Base-by-base conservation (phyloP, 2,329 filamentous ascomycete genomes). In the Paramyrothecium roridum region DNA sequence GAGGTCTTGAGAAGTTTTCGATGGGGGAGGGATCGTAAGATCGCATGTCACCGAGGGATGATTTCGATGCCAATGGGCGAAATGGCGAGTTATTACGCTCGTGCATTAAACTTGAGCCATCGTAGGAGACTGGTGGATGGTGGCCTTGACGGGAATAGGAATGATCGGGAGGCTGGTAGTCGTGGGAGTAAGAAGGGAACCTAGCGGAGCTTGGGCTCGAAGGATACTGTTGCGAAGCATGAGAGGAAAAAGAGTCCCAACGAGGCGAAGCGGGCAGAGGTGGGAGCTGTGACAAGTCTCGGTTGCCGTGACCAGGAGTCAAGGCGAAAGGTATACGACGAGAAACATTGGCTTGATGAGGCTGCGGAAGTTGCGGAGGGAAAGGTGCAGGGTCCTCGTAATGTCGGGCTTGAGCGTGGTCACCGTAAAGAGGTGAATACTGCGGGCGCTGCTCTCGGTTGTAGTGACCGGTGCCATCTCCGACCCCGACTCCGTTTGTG, bases 1-100 rank as follows among this genome's bases (percentile, higher is more conserved):
- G 75, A 46, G 82, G 82, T 43, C 82, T 76, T n/a, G 82, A 85
- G 65, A 85, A 85, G 67, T 85, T 85, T 62, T 79, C 78, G 48
- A 82, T 73, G 48, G 67, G 64, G 60, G 72, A 69, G 52, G 64
- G 67, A 50, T 74, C 71, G 51, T 69, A 64, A 68, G 63, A 59
- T 47, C 75, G 67, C 56, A 71, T 59, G 54, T 74, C 70, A 48
- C 64, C 55, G 40, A 66, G 60, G 46, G 70, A 71, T 48, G 68
- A 65, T 54, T 72, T 69, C 34, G 66, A 59, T 48, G 57, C 65
- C 52, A 72, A 54, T 11, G 64, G 59, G 48, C 65, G 65, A 55
- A 62, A 66, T 50, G 71, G 68, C 52, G 66, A 67, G 53, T 63
- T 63, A 55, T 65, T 65, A 57, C 64, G 64, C 50, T 65, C 63